A percentile compares a stretch with the other conserved stretches of the same genome.
Conservation (phyloP, 345 rosid species). For the Aegle marmelos region DNA sequence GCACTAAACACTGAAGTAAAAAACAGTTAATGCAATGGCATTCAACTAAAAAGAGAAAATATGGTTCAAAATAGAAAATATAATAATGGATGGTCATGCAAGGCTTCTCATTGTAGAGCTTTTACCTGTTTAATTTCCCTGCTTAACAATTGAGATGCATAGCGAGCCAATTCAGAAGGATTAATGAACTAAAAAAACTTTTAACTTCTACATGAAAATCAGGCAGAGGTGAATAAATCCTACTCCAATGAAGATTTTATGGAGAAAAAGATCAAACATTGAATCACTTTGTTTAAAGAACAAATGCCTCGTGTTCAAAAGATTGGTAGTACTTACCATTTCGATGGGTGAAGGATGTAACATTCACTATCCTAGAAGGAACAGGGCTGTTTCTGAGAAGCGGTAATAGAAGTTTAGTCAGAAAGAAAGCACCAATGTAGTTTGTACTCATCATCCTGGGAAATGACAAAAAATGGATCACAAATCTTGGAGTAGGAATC, state of each 20-base stretch:
- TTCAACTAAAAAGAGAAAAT: neutral
- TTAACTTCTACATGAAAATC: neutral
- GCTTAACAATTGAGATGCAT: neutral
- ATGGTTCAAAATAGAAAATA: neutral
- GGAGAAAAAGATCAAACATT: neutral
- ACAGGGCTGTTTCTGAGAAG: constrained; percentile 73
- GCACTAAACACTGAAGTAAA: constrained; percentile 39
- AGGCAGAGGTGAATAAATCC: neutral
- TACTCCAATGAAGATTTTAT: neutral
- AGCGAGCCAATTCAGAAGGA: neutral
- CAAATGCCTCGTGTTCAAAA: neutral
- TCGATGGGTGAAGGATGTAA: constrained; percentile 89
- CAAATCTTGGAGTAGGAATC: neutral
- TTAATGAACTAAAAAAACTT: neutral
- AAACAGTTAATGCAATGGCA: constrained; percentile 4
- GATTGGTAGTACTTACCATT: constrained; percentile 36
- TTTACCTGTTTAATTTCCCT: neutral
- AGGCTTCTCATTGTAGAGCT: neutral
- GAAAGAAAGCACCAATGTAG: constrained; percentile 68
- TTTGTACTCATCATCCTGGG: constrained; percentile 89
- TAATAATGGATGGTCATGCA: neutral
- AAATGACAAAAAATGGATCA: neutral
- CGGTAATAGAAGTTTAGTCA: constrained; percentile 70
- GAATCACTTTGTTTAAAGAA: constrained; percentile 1
- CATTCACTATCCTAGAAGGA: constrained; percentile 86